Conservation (phyloP, 208 protist genomes). For the Zelonia costaricensis region DNA sequence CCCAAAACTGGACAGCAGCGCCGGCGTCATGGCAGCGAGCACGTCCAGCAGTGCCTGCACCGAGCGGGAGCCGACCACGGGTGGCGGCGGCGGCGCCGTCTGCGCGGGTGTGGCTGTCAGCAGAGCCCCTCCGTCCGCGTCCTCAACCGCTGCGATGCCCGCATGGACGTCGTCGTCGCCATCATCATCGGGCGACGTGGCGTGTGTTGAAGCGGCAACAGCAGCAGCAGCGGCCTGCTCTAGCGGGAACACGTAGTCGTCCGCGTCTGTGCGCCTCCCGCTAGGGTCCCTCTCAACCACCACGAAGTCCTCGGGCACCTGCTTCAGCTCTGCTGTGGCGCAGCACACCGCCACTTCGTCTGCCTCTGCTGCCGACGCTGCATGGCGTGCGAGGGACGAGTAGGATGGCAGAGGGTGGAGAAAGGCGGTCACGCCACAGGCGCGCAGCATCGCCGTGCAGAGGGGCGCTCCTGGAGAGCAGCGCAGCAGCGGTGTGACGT, state of each 20-base stretch:
- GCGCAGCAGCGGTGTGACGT: neutral
- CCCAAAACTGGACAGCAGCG: conserved; percentile 7
- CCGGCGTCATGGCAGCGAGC: neutral
- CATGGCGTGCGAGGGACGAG: neutral
- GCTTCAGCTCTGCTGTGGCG: conserved; percentile 50
- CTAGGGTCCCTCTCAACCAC: conserved; percentile 76
- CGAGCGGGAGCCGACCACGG: neutral
- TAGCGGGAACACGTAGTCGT: conserved; percentile 24
- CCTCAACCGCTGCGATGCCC: neutral
- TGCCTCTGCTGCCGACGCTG: neutral
- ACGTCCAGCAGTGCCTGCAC: neutral
- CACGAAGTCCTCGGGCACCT: conserved; percentile 63
- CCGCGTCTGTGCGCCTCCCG: conserved; percentile 49
- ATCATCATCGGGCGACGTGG: neutral
- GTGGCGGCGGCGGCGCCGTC: too few species aligned
- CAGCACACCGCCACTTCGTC: neutral
- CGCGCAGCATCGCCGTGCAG: conserved; percentile 44
- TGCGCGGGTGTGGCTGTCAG: neutral
- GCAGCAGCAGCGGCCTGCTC: too few species aligned
- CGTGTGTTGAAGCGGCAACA: neutral
- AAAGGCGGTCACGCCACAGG: conserved; percentile 60
- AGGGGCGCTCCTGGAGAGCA: neutral
- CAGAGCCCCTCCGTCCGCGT: neutral
- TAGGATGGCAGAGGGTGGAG: conserved; percentile 1
- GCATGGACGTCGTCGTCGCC: neutral